A percentile compares a stretch with the other conserved stretches of the same genome.
Conservation (phyloP, 1,139 yeast species). For the Candida anutae region DNA sequence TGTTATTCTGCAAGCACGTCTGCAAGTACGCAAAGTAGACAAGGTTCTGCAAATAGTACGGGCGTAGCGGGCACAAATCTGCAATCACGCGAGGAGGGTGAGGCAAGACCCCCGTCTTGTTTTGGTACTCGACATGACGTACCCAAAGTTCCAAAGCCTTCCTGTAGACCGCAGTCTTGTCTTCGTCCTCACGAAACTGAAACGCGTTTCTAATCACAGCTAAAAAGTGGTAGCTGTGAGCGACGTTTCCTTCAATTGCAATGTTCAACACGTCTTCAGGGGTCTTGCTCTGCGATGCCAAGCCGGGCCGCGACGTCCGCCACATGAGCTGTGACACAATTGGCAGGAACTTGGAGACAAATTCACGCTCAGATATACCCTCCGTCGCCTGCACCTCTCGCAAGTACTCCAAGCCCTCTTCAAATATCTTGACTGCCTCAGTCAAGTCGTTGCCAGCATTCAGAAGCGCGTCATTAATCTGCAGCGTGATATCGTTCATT, state of each 20-base stretch:
- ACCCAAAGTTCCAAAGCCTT: conserved; percentile 29
- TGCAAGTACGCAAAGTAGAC: conserved; percentile 29
- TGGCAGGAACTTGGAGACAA: conserved; percentile 18
- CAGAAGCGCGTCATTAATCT: conserved; percentile 20
- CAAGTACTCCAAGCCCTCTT: conserved; percentile 35
- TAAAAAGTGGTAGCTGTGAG: conserved; percentile 27
- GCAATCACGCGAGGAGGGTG: conserved; percentile 1
- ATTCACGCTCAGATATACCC: conserved; percentile 13
- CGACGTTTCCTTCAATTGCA: conserved; percentile 20
- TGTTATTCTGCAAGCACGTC: conserved; percentile 18
- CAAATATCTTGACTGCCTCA: conserved; percentile 32
- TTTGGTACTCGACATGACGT: conserved; percentile 11
- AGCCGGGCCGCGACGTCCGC: conserved; percentile 10
- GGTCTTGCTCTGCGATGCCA: conserved; percentile 9
- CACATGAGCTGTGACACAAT: conserved; percentile 16
- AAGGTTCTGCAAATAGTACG: conserved; percentile 16
- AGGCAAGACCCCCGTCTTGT: conserved; percentile 4
- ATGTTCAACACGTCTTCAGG: conserved; percentile 20
- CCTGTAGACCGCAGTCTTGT: conserved; percentile 11
- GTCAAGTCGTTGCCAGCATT: conserved; percentile 12
- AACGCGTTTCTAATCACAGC: conserved; percentile 17
- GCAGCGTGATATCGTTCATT: conserved; percentile 28
- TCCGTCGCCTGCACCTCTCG: conserved; percentile 31
- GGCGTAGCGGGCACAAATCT: conserved; percentile 6
- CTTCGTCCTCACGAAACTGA: conserved; percentile 7